Conservation (phyloP, 192 early-diverging fungal genomes). For the Coemansia sp. region DNA sequence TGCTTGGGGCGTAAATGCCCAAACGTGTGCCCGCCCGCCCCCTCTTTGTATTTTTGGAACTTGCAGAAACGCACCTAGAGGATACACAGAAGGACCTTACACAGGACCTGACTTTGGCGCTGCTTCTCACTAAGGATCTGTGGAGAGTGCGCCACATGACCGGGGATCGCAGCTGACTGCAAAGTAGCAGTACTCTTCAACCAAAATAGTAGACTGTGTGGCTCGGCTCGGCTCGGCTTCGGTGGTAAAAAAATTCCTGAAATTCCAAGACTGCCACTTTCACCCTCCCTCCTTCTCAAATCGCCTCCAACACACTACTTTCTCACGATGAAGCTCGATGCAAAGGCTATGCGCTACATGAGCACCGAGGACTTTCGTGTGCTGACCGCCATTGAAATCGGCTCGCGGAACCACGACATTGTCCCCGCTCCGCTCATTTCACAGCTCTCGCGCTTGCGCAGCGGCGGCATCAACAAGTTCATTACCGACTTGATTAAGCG, state of each 20-base stretch:
- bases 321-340: slow-evolving; percentile 88
- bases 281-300: background rate
- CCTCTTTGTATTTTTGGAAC: too few relatives aligned
- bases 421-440: slow-evolving; percentile 90
- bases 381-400: slow-evolving; percentile 95
- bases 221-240: background rate
- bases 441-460: slow-evolving; percentile 88
- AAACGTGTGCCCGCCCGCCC: too few relatives aligned
- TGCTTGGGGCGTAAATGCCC: too few relatives aligned
- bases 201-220: too few relatives aligned
- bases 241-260: background rate
- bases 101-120: too few relatives aligned
- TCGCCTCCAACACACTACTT: background rate
- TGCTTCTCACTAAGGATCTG: too few relatives aligned
- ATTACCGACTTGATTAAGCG: slow-evolving; percentile 84
- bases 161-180: too few relatives aligned
- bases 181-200: too few relatives aligned
- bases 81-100: too few relatives aligned
- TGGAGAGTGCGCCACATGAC: too few relatives aligned
- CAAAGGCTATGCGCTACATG: slow-evolving; percentile 93
- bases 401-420: slow-evolving; percentile 96
- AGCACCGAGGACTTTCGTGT: slow-evolving; percentile 91
- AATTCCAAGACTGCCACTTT: background rate
- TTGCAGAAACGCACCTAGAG: too few relatives aligned
- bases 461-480: slow-evolving; percentile 81